A percentile compares a stretch with the other conserved stretches of the same genome.
Conservation (phyloP, 257 asterid genomes). For the Anisodus acutangulus region DNA sequence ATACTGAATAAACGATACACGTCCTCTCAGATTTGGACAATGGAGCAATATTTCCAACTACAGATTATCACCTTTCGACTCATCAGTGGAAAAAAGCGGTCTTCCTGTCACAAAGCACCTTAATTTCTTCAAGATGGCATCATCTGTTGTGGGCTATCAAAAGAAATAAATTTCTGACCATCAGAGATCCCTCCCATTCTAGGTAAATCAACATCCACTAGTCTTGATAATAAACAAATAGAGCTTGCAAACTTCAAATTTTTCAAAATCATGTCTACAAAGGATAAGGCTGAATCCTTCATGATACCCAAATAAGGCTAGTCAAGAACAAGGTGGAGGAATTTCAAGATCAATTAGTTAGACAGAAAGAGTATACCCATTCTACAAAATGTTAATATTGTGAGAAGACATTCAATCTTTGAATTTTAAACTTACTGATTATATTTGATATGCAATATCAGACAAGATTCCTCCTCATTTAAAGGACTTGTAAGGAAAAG, state of each 20-base stretch:
- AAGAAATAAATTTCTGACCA: conserved; percentile 32
- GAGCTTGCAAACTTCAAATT: neutral
- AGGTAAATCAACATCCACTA: conserved; percentile 15
- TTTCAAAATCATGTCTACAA: conserved; percentile 12
- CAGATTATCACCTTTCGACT: conserved; percentile 43
- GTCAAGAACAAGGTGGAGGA: conserved; percentile 22
- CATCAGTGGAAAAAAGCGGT: conserved; percentile 34
- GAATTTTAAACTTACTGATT: conserved; percentile 20
- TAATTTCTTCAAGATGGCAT: conserved; percentile 41
- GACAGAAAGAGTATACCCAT: conserved; percentile 6
- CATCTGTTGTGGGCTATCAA: conserved; percentile 47
- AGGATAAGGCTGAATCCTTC: neutral
- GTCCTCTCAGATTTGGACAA: neutral
- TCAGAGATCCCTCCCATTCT: conserved; percentile 28
- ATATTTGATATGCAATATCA: neutral
- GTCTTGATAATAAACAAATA: conserved; percentile 17
- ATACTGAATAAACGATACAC: neutral
- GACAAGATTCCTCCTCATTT: conserved; percentile 3
- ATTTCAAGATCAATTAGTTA: conserved; percentile 17
- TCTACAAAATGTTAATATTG: neutral
- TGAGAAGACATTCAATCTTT: neutral
- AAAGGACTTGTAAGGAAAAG: neutral
- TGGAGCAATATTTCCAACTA: neutral
- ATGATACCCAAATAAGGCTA: conserved; percentile 26
- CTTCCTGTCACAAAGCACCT: conserved; percentile 27